Conservation (phyloP, 2,329 filamentous ascomycete genomes). For the Xylariaceae sp. region DNA sequence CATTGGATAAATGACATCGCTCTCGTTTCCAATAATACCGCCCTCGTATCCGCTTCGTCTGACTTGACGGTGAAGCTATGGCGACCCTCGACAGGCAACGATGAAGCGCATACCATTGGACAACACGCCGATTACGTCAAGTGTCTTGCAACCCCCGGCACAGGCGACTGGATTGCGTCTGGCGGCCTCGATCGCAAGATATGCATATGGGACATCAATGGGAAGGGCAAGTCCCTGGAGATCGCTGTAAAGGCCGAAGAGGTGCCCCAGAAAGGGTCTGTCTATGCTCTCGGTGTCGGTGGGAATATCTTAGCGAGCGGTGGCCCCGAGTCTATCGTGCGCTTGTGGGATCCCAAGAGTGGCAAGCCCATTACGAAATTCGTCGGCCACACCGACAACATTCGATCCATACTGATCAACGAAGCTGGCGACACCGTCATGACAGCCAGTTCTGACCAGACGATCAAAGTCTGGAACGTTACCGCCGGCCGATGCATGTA, state of each 20-base stretch:
- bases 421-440: constrained; percentile 85
- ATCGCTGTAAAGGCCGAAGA: constrained; percentile 84
- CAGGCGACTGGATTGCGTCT: constrained; percentile 81
- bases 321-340: constrained; percentile 86
- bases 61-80: constrained; percentile 90
- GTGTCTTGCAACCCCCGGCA: constrained; percentile 71
- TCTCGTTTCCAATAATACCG: constrained; percentile 69
- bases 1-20: constrained; percentile 95
- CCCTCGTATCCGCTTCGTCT: constrained; percentile 85
- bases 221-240: constrained; percentile 76
- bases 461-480: constrained; percentile 96
- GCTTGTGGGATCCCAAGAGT: constrained; percentile 84
- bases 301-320: constrained; percentile 82
- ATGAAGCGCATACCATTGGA: constrained; percentile 74
- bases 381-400: constrained; percentile 91
- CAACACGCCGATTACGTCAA: constrained; percentile 96
- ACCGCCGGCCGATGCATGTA: constrained; percentile 95
- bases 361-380: constrained; percentile 93
- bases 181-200: constrained; percentile 91
- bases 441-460: constrained; percentile 92
- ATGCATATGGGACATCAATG: constrained; percentile 87
- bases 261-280: constrained; percentile 81
- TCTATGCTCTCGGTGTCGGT: constrained; percentile 82
- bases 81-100: constrained; percentile 66
- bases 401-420: constrained; percentile 85